phyloP scores from a whole-genome alignment of 73 alveolate species.

The Paramecium primaurelia region DNA sequence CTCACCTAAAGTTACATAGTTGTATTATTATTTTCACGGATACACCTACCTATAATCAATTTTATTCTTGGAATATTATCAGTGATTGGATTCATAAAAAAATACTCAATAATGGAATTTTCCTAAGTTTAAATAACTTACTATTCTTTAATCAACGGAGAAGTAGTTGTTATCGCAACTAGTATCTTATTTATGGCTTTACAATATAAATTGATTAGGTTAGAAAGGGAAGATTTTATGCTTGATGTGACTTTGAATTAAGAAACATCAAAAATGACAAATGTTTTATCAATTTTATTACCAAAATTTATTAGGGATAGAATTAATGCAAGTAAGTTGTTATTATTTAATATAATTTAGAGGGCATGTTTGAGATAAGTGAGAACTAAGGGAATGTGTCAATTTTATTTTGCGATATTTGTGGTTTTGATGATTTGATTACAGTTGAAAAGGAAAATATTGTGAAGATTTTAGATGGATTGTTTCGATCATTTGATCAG shows the following conservation, averaged over 20 bases:
- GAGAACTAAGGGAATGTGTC: slow-evolving; percentile 62
- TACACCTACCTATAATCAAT: neutral
- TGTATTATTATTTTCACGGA: neutral
- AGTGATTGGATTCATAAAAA: neutral
- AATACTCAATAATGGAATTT: neutral
- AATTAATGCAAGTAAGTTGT: neutral
- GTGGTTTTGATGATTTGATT: slow-evolving; percentile 60
- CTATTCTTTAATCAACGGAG: neutral
- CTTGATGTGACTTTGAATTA: neutral
- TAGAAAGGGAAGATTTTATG: slow-evolving; percentile 28
- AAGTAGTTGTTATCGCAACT: neutral
- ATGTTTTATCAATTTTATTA: slow-evolving; percentile 51
- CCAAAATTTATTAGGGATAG: slow-evolving; percentile 62
- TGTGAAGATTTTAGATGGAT: slow-evolving; percentile 40
- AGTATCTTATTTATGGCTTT: neutral
- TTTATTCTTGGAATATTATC: neutral
- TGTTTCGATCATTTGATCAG: slow-evolving; percentile 55
- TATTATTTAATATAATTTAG: neutral
- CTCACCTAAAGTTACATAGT: neutral
- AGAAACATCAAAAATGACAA: slow-evolving; percentile 50
- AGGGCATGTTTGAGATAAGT: slow-evolving; percentile 36
- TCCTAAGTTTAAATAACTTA: neutral
- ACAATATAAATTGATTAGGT: neutral
- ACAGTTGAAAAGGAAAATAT: slow-evolving; percentile 45
- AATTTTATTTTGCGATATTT: slow-evolving; percentile 60